Base-by-base conservation (phyloP, 2,329 filamentous ascomycete genomes). In the Fusarium nisikadoi region DNA sequence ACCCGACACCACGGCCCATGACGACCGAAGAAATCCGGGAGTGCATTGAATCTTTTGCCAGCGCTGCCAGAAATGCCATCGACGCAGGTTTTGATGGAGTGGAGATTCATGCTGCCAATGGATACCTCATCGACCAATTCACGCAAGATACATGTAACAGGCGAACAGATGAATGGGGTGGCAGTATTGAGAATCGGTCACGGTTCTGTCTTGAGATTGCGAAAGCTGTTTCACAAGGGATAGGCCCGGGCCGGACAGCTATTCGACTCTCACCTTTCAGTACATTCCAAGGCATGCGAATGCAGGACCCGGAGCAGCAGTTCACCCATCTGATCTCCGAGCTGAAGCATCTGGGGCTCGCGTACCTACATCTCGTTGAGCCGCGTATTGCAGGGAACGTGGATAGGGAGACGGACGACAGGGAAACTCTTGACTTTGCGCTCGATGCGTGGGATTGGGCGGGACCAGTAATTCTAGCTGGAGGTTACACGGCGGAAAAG, bases 291-390 rank as follows among this genome's bases (percentile, higher is more conserved):
- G 86, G 84, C 41, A 90, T 92, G 90, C 80, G 82, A 5, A 91
- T 92, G 4, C 84, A 92, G 2, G 57, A 62, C 3, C 90, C 90
- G 0, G 73, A 87, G 11, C 87, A 89, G 1, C 90, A 93, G 67
- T 93, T 92, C 76, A 82, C 80, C 2, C 82, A 92, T 72, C 76
- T 92, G 23, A 83, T 89, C 25, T 75, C 81, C 36, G 81, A 86
- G 56, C 79, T 90, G 35, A 86, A 85, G 59, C 79, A 82, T 41
- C 79, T 91, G 8, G 83, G 85, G 5, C 82, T 93, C 16, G 86
- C 89, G 0, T 92, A 89, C 76, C 77, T 91, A 5, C 90, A 92
- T 77, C 70, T 91, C 2, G 82, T 92, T 23, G 89, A 92, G 73
- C 84, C 88, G 0, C 84, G 88, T 3, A 81, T 89, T 17, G 78